phyloP scores from a whole-genome alignment of 345 rosid species.

The Citropsis articulata region DNA sequence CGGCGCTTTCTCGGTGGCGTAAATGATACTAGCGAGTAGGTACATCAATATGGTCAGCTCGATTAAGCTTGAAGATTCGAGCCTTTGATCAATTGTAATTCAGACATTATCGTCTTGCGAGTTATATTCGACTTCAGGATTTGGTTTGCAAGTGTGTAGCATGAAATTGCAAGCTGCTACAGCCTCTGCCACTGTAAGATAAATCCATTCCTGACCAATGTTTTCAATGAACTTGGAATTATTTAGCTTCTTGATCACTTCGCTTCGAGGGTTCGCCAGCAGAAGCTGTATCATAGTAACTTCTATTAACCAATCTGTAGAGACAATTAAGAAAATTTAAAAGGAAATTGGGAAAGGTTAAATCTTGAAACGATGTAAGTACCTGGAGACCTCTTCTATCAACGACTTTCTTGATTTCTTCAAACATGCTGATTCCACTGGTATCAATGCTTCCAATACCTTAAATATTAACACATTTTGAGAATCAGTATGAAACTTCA shows the following conservation, averaged over 20 bases:
- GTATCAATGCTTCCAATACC: slow-evolving; percentile 92
- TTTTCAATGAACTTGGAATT: slow-evolving; percentile 50
- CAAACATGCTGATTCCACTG: slow-evolving; percentile 90
- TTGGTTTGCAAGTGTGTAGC: slow-evolving; percentile 22
- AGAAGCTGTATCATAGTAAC: slow-evolving; percentile 34
- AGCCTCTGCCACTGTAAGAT: slow-evolving; percentile 52
- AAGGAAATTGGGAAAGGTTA: neutral
- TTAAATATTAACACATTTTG: slow-evolving; percentile 16
- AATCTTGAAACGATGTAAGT: neutral
- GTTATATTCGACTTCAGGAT: neutral
- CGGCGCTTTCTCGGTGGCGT: neutral
- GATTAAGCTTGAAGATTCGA: neutral
- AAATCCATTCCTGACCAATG: slow-evolving; percentile 55
- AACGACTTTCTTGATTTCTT: slow-evolving; percentile 59
- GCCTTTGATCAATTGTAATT: neutral
- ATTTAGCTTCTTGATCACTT: slow-evolving; percentile 68
- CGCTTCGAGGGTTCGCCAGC: slow-evolving; percentile 64
- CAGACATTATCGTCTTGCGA: slow-evolving; percentile 24
- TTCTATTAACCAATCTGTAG: neutral
- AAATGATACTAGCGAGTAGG: neutral
- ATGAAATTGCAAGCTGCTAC: slow-evolving; percentile 48
- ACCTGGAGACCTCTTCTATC: slow-evolving; percentile 74
- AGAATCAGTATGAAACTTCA: neutral
- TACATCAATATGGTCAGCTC: neutral
- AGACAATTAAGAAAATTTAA: neutral